A percentile compares a stretch with the other conserved stretches of the same genome.
phyloP scores from a whole-genome alignment of 2,329 filamentous ascomycete species.

The Rugonectria rugulosa region DNA sequence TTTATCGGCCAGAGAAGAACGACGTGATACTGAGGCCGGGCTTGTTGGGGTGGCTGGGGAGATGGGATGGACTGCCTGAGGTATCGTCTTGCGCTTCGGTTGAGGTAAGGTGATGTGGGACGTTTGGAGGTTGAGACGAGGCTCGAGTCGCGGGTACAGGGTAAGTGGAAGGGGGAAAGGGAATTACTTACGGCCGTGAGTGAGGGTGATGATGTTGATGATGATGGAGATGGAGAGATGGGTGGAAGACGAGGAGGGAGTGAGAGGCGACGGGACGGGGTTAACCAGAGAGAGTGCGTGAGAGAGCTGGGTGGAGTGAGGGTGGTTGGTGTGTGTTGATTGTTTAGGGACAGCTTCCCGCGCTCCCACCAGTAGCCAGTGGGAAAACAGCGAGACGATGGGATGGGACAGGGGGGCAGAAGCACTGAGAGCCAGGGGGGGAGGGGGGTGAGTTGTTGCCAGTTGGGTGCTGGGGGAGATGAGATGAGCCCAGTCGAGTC shows the following conservation, averaged over 20 bases:
- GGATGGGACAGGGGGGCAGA: neutral
- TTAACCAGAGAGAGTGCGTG: conserved; percentile 2
- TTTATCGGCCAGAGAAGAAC: conserved; percentile 41
- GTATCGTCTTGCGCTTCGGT: neutral
- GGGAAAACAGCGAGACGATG: neutral
- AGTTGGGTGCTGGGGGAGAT: conserved; percentile 5
- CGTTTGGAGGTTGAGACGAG: neutral
- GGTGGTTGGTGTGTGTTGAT: conserved; percentile 12
- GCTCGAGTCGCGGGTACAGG: conserved; percentile 14
- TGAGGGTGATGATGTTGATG: conserved; percentile 9
- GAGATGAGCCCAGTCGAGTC: conserved; percentile 21
- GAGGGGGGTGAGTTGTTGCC: neutral
- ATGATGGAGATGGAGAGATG: conserved; percentile 22
- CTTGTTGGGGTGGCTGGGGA: conserved; percentile 17
- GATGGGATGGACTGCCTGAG: neutral
- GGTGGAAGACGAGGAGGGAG: conserved; percentile 1
- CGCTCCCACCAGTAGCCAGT: neutral
- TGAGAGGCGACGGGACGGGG: neutral
- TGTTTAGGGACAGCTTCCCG: conserved; percentile 8
- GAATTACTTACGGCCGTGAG: conserved; percentile 15
- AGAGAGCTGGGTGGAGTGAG: neutral
- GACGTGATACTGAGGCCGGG: conserved; percentile 15
- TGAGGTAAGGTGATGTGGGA: conserved; percentile 3
- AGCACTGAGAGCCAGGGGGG: neutral
- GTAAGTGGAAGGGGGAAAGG: conserved; percentile 8